These are phyloP conservation scores for Saccharomycopsis sp. DNA, from an alignment of 805 yeast species.

Conservation along the genomic window DNA sequence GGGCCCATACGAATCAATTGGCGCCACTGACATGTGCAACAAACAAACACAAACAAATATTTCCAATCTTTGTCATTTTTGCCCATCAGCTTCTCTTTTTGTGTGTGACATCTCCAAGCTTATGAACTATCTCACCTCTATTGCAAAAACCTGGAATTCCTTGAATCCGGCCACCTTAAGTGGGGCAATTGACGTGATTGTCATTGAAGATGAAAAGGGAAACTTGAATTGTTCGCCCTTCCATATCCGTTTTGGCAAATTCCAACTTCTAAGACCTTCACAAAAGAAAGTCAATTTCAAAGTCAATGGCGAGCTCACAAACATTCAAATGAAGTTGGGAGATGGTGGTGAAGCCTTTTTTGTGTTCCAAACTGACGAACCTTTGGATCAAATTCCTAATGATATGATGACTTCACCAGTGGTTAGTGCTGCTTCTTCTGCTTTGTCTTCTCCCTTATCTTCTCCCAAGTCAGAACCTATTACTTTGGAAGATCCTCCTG, in stretches of 20 bases:
- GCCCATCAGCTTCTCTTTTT: not conserved
- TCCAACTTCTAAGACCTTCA: slow-evolving; percentile 84
- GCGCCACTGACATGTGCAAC: no score
- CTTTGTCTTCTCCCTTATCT: slow-evolving; percentile 29
- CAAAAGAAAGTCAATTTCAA: slow-evolving; percentile 87
- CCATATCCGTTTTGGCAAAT: slow-evolving; percentile 93
- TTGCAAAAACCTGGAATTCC: slow-evolving; percentile 94
- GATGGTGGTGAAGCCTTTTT: slow-evolving; percentile 98
- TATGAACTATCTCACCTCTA: slow-evolving; percentile 25
- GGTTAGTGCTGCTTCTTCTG: slow-evolving; percentile 55
- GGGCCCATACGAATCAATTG: no score
- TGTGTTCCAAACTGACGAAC: slow-evolving; percentile 75
- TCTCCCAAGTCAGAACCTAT: slow-evolving; percentile 16
- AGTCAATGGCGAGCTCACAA: slow-evolving; percentile 73
- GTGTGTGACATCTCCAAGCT: no score
- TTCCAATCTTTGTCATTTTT: no score
- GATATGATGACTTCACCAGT: slow-evolving; percentile 84
- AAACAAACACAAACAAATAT: no score
- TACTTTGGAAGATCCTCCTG: slow-evolving; percentile 23
- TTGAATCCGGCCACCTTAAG: slow-evolving; percentile 92
- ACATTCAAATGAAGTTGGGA: slow-evolving; percentile 90
- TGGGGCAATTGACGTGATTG: slow-evolving; percentile 96
- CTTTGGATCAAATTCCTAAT: slow-evolving; percentile 51
- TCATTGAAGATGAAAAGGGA: slow-evolving; percentile 77
- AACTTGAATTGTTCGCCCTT: slow-evolving; percentile 86